phyloP scores from a whole-genome alignment of 2,329 filamentous ascomycete genomes.

The Sclerotinia nivalis region DNA sequence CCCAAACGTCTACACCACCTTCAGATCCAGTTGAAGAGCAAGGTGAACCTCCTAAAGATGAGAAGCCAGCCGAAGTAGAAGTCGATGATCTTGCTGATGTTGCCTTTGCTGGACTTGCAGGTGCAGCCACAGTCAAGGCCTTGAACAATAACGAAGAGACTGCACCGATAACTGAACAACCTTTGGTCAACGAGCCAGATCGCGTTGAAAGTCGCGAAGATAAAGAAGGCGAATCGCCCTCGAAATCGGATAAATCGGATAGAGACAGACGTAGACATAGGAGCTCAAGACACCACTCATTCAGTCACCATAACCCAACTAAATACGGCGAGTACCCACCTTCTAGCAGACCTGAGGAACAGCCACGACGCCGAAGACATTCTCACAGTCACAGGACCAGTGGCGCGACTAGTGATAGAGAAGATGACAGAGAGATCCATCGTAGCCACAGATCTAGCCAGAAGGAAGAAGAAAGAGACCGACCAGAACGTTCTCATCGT shows the following conservation, averaged over 20 bases:
- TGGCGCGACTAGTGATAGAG: not conserved
- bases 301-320: conserved; percentile 15
- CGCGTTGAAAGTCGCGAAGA: conserved; percentile 2
- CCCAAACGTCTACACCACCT: not conserved
- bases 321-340: conserved; percentile 15
- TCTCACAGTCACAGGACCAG: conserved; percentile 16
- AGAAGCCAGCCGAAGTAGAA: not conserved
- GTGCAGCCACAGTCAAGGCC: not conserved
- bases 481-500: conserved; percentile 12
- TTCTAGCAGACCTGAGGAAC: conserved; percentile 21
- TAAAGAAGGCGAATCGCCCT: not conserved
- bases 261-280: conserved; percentile 19
- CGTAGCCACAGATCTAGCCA: conserved; percentile 17
- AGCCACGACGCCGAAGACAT: conserved; percentile 21
- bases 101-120: conserved; percentile 17
- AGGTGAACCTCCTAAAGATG: not conserved
- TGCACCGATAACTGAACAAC: not conserved
- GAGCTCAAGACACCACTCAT: conserved; percentile 22
- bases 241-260: conserved; percentile 6
- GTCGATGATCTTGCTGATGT: not conserved
- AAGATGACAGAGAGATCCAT: conserved; percentile 12
- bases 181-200: conserved; percentile 8
- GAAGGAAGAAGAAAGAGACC: not conserved
- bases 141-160: not conserved
- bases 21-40: not conserved